These are phyloP conservation scores for Pichia membranifaciens DNA, from an alignment of 805 yeast genomes.

Conservation along the genomic window DNA sequence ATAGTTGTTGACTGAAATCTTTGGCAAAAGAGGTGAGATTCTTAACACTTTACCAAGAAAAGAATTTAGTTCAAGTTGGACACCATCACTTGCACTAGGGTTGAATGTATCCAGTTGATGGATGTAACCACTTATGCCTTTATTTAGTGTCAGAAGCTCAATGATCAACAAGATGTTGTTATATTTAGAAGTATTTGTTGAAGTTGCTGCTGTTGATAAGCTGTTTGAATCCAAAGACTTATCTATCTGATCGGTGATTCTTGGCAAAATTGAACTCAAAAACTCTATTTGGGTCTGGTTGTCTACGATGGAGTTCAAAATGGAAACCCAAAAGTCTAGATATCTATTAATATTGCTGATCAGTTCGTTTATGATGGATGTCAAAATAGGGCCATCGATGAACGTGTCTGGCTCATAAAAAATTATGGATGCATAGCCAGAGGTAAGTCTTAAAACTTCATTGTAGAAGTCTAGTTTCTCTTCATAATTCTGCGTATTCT, in stretches of 20 bases:
- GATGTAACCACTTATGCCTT: constrained; percentile 55
- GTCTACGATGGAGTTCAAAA: constrained; percentile 53
- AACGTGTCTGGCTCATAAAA: constrained; percentile 68
- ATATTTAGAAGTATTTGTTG: constrained; percentile 36
- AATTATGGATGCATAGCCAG: constrained; percentile 61
- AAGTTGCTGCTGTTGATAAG: background rate
- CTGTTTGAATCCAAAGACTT: constrained; percentile 29
- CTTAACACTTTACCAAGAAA: constrained; percentile 73
- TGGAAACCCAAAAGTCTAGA: constrained; percentile 47
- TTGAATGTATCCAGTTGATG: constrained; percentile 51
- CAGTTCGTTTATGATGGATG: constrained; percentile 24
- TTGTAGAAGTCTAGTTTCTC: constrained; percentile 37
- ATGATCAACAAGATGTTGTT: constrained; percentile 48
- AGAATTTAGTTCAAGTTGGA: constrained; percentile 54
- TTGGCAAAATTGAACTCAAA: constrained; percentile 46
- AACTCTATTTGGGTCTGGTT: constrained; percentile 63
- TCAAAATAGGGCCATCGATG: constrained; percentile 33
- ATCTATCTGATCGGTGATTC: constrained; percentile 34
- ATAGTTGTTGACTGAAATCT: constrained; percentile 45
- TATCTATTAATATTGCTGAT: constrained; percentile 22
- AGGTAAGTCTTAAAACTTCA: constrained; percentile 43
- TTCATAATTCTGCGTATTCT: constrained; percentile 34
- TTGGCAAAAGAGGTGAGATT: constrained; percentile 63
- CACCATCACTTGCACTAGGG: constrained; percentile 40
- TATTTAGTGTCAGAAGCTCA: constrained; percentile 53